A percentile compares a stretch with the other conserved stretches of the same genome.
phyloP scores from a whole-genome alignment of 1,284 basidiomycete species.

The Ceratobasidium sp. region DNA sequence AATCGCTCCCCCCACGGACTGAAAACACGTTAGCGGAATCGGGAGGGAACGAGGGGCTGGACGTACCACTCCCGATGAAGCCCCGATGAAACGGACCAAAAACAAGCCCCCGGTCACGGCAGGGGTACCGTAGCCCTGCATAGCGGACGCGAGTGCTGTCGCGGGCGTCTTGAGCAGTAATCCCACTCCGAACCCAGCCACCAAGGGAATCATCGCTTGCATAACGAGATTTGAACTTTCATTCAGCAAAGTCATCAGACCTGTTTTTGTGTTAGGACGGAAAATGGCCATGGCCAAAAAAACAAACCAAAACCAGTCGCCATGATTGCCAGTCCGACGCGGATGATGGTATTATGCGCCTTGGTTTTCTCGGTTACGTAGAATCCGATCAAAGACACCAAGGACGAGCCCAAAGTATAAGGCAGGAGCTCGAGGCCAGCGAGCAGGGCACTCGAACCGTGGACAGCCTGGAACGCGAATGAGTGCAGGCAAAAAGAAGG shows the following conservation, averaged over 20 bases:
- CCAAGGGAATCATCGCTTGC: conserved; percentile 70
- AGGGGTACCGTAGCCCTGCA: conserved; percentile 75
- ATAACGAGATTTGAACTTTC: conserved; percentile 62
- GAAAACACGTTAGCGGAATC: conserved; percentile 42
- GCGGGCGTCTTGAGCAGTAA: conserved; percentile 86
- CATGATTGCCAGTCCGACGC: conserved; percentile 70
- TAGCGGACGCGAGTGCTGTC: conserved; percentile 75
- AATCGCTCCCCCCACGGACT: conserved; percentile 81
- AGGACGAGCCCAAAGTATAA: conserved; percentile 81
- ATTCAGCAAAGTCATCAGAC: conserved; percentile 72
- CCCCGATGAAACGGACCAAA: conserved; percentile 83
- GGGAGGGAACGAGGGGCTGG: conserved; percentile 12
- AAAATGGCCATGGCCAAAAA: background rate
- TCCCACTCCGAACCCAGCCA: conserved; percentile 81
- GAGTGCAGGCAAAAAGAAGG: background rate
- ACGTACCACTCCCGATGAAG: conserved; percentile 79
- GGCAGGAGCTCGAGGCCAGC: conserved; percentile 80
- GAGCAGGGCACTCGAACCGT: conserved; percentile 71
- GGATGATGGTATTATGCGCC: conserved; percentile 72
- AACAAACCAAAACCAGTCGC: conserved; percentile 77
- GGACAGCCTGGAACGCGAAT: conserved; percentile 65
- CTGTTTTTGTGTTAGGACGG: conserved; percentile 57
- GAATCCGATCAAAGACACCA: conserved; percentile 82
- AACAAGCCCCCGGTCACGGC: conserved; percentile 85
- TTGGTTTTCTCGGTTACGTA: conserved; percentile 78